Conservation (phyloP, 306 rosid genomes). For the Prinsepia uniflora region DNA sequence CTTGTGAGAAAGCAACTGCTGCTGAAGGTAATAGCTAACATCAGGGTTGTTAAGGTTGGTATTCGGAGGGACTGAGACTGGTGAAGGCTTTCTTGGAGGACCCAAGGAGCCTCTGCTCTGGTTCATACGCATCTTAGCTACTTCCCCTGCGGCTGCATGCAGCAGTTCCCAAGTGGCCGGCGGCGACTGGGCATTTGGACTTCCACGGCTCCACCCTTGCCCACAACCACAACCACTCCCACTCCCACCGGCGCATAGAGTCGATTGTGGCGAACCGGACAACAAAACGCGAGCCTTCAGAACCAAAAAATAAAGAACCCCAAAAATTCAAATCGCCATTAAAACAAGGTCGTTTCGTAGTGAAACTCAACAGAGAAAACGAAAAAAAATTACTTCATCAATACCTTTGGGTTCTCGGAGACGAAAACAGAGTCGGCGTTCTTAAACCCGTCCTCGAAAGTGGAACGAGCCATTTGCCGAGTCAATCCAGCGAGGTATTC, state of each 20-base stretch:
- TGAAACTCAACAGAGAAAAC: too few relatives aligned
- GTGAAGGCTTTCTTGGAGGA: slow-evolving; percentile 33
- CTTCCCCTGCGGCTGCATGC: slow-evolving; percentile 65
- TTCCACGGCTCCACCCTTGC: slow-evolving; percentile 52
- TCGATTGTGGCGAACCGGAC: slow-evolving; percentile 66
- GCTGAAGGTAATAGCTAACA: slow-evolving; percentile 26
- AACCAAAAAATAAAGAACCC: background rate
- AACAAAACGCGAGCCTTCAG: slow-evolving; percentile 24
- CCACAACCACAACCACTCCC: slow-evolving; percentile 44
- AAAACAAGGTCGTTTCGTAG: background rate
- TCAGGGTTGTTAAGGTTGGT: slow-evolving; percentile 22
- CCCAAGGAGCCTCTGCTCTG: slow-evolving; percentile 20
- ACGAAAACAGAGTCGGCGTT: background rate
- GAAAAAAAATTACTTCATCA: background rate
- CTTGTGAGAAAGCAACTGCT: slow-evolving; percentile 39
- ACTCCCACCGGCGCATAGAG: slow-evolving; percentile 42
- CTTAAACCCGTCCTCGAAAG: slow-evolving; percentile 30
- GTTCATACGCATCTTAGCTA: slow-evolving; percentile 49
- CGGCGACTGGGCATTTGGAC: slow-evolving; percentile 43
- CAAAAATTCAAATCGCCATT: background rate
- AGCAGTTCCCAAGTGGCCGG: slow-evolving; percentile 63
- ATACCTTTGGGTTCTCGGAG: slow-evolving; percentile 39
- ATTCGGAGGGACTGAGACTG: slow-evolving; percentile 21
- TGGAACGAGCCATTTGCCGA: slow-evolving; percentile 48
- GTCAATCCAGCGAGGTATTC: slow-evolving; percentile 61